Evolutionary conservation across 257 asterid genomes (phyloP).

Genomic region (Apocynum venetum): DNA sequence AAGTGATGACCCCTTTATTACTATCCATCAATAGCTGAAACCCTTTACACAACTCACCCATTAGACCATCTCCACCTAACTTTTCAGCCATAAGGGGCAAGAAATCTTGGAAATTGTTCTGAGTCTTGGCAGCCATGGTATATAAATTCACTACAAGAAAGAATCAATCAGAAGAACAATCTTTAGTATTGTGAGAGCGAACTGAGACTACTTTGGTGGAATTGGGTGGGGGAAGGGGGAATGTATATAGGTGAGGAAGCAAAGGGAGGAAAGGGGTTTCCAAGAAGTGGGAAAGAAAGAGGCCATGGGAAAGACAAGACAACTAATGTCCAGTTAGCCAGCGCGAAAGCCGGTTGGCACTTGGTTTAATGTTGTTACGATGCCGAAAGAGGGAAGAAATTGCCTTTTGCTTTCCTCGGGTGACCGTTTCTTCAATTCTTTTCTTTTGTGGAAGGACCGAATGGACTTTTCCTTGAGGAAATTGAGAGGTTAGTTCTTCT

Average conservation of each 20-base stretch:
- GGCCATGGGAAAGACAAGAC: constrained; percentile 14
- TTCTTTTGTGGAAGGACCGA: neutral
- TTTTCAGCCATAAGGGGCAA: constrained; percentile 57
- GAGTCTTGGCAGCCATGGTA: constrained; percentile 25
- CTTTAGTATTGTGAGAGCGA: neutral
- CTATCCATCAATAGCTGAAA: constrained; percentile 43
- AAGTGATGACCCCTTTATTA: constrained; percentile 44
- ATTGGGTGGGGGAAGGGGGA: neutral
- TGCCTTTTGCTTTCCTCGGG: constrained; percentile 12
- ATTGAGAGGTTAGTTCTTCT: neutral
- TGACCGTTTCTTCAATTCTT: neutral
- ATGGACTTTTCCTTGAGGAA: constrained; percentile 10
- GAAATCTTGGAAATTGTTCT: constrained; percentile 41
- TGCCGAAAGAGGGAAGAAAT: neutral
- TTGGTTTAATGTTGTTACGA: neutral
- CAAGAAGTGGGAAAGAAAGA: constrained; percentile 25
- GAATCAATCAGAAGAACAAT: neutral
- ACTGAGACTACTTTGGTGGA: neutral
- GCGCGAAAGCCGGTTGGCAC: constrained; percentile 5
- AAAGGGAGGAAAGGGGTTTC: constrained; percentile 11
- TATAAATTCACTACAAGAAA: neutral
- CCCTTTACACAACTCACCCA: constrained; percentile 53
- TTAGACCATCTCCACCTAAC: constrained; percentile 55
- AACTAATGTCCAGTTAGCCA: constrained; percentile 19
- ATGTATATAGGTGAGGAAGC: neutral